Base-by-base conservation (phyloP, 2,329 filamentous ascomycete species). In the Bertia moriformis region DNA sequence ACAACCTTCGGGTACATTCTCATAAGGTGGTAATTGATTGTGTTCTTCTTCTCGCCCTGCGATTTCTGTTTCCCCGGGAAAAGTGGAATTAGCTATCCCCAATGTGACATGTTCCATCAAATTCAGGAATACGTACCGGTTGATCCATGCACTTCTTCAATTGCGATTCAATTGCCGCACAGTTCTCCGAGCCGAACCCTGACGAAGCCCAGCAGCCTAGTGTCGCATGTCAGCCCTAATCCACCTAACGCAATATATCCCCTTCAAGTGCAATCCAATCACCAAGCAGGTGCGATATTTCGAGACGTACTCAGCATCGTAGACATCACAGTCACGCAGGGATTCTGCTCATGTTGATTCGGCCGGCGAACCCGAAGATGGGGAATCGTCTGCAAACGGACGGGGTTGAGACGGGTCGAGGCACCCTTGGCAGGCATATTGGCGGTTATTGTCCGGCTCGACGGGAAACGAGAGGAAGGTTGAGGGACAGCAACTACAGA, bases 21-120 rank as follows among this genome's bases (percentile, higher is more conserved):
- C 52, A 70, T 71, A 18, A 84, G 61, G 56, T 83, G 78, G 60
- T 80, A 79, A 56, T 84, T 84, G 65, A 83, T 79, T 44, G 69
- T 74, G 60, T 72, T 81, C 62, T 76, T 78, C 60, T 73, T 72
- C 12, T 35, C 17, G 32, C 15, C 32, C 15, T 35, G 12, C 7
- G 32, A 18, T 35, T 35, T 35, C 32, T 35, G 15, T 27, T 27
- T 7, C 7, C 32, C 10, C 24, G 24, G n/a, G 24, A 29, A 35
- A 15, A n/a, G n/a, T n/a, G n/a, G n/a, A n/a, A n/a, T n/a, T n/a
- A n/a, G n/a, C n/a, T n/a, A n/a, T n/a, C n/a, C n/a, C n/a, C n/a
- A n/a, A n/a, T n/a, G n/a, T n/a, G n/a, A n/a, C n/a, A n/a, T n/a
- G n/a, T n/a, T n/a, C n/a, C n/a, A n/a, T n/a, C n/a, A n/a, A n/a